Evolutionary conservation across 306 rosid genomes (phyloP), one percentile per base, ranked within the genome.

Genomic region (Neltuma alba): DNA sequence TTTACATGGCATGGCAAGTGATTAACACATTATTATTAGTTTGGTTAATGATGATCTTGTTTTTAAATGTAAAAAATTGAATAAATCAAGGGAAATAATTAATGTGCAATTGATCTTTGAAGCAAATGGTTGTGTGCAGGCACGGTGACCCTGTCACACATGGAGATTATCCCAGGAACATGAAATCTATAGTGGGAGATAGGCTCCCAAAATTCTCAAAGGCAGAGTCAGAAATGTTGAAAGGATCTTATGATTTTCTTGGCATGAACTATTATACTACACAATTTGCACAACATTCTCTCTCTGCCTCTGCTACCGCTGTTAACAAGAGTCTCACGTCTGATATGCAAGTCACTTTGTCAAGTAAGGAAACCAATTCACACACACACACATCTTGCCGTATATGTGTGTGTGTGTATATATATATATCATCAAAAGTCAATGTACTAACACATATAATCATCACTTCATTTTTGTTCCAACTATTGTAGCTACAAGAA

Each of bases 251-350:
- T n/a, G 93, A 92, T 85, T 92, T 90, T 83, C 80, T 90, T 72
- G 93, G 91, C 14, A 63, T 90, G 23, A 90, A 92, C 79, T 90
- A 92, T 72, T 92, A 89, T 75, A 83, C 88, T 27, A 67, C 86
- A 2, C 21, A 44, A 50, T 88, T 57, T 50, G 92, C 67, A 20
- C 70, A 76, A 21, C 9, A 48, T 41, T 41, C 70, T 76, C 72
- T 83, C 38, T 47, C 61, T 33, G 20, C 61, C n/a, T 21, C 72
- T 1, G 71, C 72, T 1, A 75, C 40, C 15, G 3, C 60, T n/a
- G 27, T 55, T 55, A 57, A 57, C 30, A 23, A 23, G 16, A 57
- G 63, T 25, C n/a, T 12, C 34, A 5, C 3, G 30, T 45, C 74
- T 8, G 90, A 89, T 4, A 52, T 48, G 60, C 79, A 58, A 16